phyloP scores from a whole-genome alignment of 106 monocot genomes.

The Iris macrosiphon region DNA sequence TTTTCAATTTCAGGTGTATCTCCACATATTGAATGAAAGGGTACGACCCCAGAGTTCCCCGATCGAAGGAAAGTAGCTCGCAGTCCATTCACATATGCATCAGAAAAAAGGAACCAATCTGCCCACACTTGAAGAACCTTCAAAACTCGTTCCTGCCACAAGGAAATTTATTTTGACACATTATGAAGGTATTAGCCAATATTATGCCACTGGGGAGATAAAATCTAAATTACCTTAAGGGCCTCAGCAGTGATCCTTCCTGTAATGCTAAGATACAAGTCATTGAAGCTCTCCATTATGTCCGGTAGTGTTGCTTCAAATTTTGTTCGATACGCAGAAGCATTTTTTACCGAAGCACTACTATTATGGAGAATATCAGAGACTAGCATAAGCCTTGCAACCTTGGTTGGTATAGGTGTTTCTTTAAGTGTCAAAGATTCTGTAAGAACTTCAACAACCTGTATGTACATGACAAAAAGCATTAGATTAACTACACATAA shows the following conservation, averaged over 20 bases:
- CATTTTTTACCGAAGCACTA: constrained; percentile 98
- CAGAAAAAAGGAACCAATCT: constrained; percentile 99
- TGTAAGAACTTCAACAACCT: constrained; percentile 95
- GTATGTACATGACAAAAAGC: constrained; percentile 12
- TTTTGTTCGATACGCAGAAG: constrained; percentile 98
- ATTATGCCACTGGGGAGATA: too few species aligned
- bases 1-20: constrained; percentile 86
- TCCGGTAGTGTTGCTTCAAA: constrained; percentile 92
- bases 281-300: constrained; percentile 98
- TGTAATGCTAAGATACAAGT: constrained; percentile 88
- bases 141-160: constrained; percentile 79
- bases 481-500: too few species aligned
- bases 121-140: constrained; percentile 99
- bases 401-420: constrained; percentile 97
- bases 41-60: constrained; percentile 74
- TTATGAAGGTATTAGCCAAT: too few species aligned
- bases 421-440: constrained; percentile 97
- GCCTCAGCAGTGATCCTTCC: constrained; percentile 99
- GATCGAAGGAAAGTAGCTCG: constrained; percentile 87
- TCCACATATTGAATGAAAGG: constrained; percentile 86
- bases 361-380: constrained; percentile 99
- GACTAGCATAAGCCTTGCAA: constrained; percentile 98
- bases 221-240: constrained; percentile 61
- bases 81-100: constrained; percentile 91
- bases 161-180: constrained; percentile 13